These are phyloP conservation scores for Hyaloscypha variabilis DNA, from an alignment of 495 filamentous ascomycete genomes.

Conservation along the genomic window DNA sequence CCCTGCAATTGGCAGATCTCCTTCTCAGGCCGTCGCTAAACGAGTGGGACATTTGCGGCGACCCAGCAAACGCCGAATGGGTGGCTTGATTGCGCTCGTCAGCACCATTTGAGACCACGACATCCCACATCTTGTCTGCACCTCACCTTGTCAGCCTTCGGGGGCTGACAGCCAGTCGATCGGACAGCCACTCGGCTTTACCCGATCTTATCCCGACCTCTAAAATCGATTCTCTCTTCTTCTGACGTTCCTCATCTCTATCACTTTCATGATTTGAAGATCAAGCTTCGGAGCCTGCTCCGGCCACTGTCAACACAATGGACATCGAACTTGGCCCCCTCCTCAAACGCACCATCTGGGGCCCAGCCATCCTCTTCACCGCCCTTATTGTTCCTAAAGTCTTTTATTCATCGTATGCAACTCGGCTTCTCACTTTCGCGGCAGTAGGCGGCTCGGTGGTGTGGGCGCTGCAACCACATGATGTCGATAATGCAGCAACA, in stretches of 20 bases:
- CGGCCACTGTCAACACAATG: conserved; percentile 3
- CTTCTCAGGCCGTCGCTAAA: not conserved
- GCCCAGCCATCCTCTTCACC: conserved; percentile 3
- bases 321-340: conserved; percentile 13
- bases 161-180: not conserved
- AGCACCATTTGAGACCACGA: not conserved
- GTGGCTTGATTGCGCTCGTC: not conserved
- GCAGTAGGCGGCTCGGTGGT: not conserved
- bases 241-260: not conserved
- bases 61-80: too few species aligned
- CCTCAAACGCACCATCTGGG: not conserved
- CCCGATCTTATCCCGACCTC: not conserved
- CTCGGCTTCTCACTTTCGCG: not conserved
- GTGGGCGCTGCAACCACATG: conserved; percentile 8
- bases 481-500: not conserved
- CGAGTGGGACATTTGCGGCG: not conserved
- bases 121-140: not conserved
- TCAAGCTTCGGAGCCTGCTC: not conserved
- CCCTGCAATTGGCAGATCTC: not conserved
- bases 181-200: not conserved
- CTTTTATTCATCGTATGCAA: conserved; percentile 2
- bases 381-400: conserved; percentile 6
- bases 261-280: not conserved
- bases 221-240: not conserved
- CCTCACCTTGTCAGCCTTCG: not conserved